Conservation (phyloP, 192 early-diverging fungal genomes). For the Coemansia sp. region DNA sequence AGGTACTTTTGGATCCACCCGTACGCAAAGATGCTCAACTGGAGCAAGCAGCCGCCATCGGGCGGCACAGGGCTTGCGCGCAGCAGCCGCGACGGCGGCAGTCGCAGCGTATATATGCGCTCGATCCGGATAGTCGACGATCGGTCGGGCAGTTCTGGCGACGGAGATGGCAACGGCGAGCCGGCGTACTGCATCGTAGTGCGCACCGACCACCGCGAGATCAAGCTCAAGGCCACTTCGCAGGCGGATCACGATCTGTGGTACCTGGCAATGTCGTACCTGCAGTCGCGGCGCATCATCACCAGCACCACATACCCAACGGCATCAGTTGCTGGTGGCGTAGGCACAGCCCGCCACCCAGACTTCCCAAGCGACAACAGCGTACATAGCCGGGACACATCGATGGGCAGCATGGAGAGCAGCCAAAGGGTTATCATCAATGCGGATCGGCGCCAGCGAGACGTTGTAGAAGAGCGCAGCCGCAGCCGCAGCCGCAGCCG, state of each 20-base stretch:
- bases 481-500: constrained; percentile 39
- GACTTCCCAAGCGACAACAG: constrained; percentile 35
- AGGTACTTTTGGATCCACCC: constrained; percentile 84
- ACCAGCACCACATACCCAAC: constrained; percentile 50
- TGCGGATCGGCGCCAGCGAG: constrained; percentile 34
- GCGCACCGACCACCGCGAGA: constrained; percentile 65
- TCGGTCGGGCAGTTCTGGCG: constrained; percentile 10
- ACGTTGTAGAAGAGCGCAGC: constrained; percentile 27
- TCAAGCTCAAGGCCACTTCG: constrained; percentile 70
- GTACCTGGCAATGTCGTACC: constrained; percentile 61
- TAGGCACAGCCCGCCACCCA: neutral
- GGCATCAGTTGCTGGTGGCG: constrained; percentile 6
- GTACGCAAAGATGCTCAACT: constrained; percentile 76
- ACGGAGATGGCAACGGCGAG: constrained; percentile 26
- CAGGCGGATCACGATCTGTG: constrained; percentile 71
- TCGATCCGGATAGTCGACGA: constrained; percentile 60
- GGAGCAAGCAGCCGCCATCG: constrained; percentile 65
- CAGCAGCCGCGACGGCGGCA: constrained; percentile 36
- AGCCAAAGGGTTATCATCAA: constrained; percentile 36
- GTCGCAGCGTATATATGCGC: constrained; percentile 64
- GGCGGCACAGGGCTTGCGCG: constrained; percentile 28
- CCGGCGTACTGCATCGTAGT: constrained; percentile 65
- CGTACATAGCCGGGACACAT: constrained; percentile 34
- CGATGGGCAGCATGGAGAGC: constrained; percentile 30
- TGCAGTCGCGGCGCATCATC: constrained; percentile 54